Evolutionary conservation across 2,329 filamentous ascomycete species (phyloP), one percentile per base, ranked within the genome.

Genomic region (Colletotrichum acutatum): DNA sequence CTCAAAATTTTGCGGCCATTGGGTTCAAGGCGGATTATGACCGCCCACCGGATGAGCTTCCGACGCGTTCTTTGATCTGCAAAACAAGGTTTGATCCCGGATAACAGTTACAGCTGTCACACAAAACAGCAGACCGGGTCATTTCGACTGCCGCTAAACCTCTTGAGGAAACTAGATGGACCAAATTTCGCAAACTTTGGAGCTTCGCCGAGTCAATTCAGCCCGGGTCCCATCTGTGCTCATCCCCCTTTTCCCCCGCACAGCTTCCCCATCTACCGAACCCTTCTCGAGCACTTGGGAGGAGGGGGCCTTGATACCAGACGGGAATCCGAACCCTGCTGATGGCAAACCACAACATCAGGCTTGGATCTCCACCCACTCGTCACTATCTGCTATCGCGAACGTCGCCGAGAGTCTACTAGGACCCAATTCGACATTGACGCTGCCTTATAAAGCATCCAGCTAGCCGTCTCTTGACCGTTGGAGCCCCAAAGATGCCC

Each of bases 81-180:
- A 54, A 54, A 24, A 24, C 24, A 14, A 26, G 22, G 11, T 26
- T 54, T n/a, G 52, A 54, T 26, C 24, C 11, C 52, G 52, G 52
- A 26, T n/a, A n/a, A 28, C 52, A 26, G 14, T 54, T 26, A 30
- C 54, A n/a, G 26, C 46, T n/a, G 37, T 28, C 24, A 62, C 16
- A 16, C 14, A 32, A 59, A 19, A n/a, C 56, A 34, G 19, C 16
- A 58, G n/a, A 34, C 22, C n/a, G n/a, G 7, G 54, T 42, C 34
- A 24, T n/a, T 32, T 53, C n/a, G 7, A 58, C 3, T 14, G 16
- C 34, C 22, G 34, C 68, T 71, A 68, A 52, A 30, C 68, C 34
- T 34, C 4, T 67, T 68, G n/a, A 6, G 63, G 68, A 57, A 68
- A 62, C 24, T 32, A 61, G 63, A 68, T 71, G 62, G 62, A 56